A percentile compares a stretch with the other conserved stretches of the same genome.
These are phyloP conservation scores for Begonia peltatifolia DNA, from an alignment of 306 rosid genomes.

Conservation along the genomic window DNA sequence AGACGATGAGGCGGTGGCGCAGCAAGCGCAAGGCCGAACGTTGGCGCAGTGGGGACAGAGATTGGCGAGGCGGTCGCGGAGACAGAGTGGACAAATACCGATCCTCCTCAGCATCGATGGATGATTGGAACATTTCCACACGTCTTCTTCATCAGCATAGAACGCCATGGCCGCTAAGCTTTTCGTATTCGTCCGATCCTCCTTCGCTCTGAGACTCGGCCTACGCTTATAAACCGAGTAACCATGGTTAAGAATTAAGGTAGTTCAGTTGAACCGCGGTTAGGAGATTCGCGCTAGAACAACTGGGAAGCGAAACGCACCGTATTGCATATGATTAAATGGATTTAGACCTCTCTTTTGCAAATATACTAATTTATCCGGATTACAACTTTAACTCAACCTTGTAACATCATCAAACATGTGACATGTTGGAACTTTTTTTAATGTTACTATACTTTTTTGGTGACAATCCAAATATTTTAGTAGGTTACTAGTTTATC, in stretches of 20 bases:
- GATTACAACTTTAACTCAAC: too few species aligned
- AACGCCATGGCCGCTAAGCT: conserved; percentile 27
- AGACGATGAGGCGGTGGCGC: conserved; percentile 20
- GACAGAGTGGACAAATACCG: conserved; percentile 74
- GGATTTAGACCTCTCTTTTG: too few species aligned
- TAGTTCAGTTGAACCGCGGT: background rate
- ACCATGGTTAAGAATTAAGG: background rate
- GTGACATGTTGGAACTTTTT: too few species aligned
- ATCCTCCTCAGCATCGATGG: conserved; percentile 70
- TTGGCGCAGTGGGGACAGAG: conserved; percentile 91
- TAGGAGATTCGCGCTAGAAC: background rate
- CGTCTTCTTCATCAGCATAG: conserved; percentile 60
- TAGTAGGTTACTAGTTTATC: too few species aligned
- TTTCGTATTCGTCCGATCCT: background rate
- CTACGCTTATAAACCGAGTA: background rate
- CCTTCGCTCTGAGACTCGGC: background rate
- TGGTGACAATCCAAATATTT: too few species aligned
- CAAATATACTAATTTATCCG: too few species aligned
- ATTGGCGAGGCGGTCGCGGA: conserved; percentile 65
- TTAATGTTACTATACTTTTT: too few species aligned
- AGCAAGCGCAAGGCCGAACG: conserved; percentile 77
- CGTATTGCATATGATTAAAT: too few species aligned
- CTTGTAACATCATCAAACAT: too few species aligned
- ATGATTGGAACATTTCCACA: conserved; percentile 77
- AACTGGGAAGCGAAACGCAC: too few species aligned